phyloP scores from a whole-genome alignment of 768 basidiomycete genomes.

The Lactarius psammicola region DNA sequence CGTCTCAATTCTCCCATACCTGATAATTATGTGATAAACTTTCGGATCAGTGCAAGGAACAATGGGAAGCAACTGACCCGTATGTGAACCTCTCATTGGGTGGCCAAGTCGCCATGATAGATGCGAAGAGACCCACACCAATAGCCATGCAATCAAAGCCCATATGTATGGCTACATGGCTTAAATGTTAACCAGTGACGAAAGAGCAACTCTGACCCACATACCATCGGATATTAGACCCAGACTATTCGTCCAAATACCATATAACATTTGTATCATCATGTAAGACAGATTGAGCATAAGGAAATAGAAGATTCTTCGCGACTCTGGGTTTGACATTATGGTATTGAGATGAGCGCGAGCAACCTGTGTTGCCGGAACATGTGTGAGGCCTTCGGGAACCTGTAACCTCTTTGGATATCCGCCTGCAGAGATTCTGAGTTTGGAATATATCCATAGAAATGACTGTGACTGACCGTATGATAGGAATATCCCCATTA shows the following conservation, averaged over 20 bases:
- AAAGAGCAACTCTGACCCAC: neutral
- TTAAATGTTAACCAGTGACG: neutral
- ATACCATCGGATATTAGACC: constrained; percentile 95
- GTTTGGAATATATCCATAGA: neutral
- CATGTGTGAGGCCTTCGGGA: constrained; percentile 29
- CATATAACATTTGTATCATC: constrained; percentile 96
- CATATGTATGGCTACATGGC: constrained; percentile 88
- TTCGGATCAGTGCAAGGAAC: constrained; percentile 8
- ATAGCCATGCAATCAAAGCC: constrained; percentile 99
- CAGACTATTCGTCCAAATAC: constrained; percentile 95
- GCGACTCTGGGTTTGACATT: constrained; percentile 85
- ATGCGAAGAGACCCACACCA: constrained; percentile 90
- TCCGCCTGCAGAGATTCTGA: constrained; percentile 15
- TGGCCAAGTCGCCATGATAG: constrained; percentile 97
- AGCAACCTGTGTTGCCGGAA: constrained; percentile 35
- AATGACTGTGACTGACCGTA: constrained; percentile 48
- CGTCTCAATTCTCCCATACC: constrained; percentile 95
- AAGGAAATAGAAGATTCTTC: constrained; percentile 96
- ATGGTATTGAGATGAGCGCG: constrained; percentile 86
- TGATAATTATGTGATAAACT: constrained; percentile 34
- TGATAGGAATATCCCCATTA: constrained; percentile 58
- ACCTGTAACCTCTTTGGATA: constrained; percentile 25
- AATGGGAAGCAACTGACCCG: constrained; percentile 53
- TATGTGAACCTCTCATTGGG: constrained; percentile 94
- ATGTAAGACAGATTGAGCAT: constrained; percentile 94